These are phyloP conservation scores for Dorcoceras hygrometricum DNA, from an alignment of 257 asterid species.

Conservation along the genomic window DNA sequence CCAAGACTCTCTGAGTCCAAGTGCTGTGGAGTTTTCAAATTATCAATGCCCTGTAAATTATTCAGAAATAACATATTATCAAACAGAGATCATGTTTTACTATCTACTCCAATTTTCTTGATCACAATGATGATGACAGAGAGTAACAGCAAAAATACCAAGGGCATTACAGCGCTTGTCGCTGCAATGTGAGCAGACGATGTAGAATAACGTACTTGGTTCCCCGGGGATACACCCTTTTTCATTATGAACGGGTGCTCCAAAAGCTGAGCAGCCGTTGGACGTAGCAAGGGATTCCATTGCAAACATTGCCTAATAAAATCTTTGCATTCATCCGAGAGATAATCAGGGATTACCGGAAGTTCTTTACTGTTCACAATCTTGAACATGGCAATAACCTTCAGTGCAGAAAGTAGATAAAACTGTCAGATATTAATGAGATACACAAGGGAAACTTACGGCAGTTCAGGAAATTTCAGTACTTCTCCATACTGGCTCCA, in stretches of 20 bases:
- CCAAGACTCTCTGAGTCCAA: conserved; percentile 73
- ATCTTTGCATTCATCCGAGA: conserved; percentile 68
- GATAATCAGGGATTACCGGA: conserved; percentile 65
- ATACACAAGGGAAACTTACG: neutral
- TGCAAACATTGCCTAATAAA: conserved; percentile 67
- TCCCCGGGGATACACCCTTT: conserved; percentile 52
- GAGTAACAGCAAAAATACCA: conserved; percentile 24
- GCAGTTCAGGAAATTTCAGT: conserved; percentile 11
- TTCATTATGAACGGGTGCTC: conserved; percentile 61
- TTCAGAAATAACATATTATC: conserved; percentile 14
- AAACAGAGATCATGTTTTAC: too few species aligned
- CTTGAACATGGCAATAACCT: conserved; percentile 78
- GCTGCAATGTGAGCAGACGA: conserved; percentile 40
- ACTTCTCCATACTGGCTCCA: conserved; percentile 99
- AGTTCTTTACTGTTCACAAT: conserved; percentile 77
- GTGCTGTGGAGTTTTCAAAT: conserved; percentile 48
- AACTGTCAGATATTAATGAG: neutral
- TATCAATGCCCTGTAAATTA: conserved; percentile 53
- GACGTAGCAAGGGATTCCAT: conserved; percentile 70
- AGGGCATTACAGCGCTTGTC: conserved; percentile 35
- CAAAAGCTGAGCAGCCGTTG: conserved; percentile 62
- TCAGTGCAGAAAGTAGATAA: conserved; percentile 20
- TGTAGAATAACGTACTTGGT: conserved; percentile 29
- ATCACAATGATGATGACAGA: neutral
- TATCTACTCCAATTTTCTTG: too few species aligned